Evolutionary conservation across 805 yeast genomes (phyloP), one percentile per base, ranked within the genome.

Genomic region (Schwanniomyces yamadae): DNA sequence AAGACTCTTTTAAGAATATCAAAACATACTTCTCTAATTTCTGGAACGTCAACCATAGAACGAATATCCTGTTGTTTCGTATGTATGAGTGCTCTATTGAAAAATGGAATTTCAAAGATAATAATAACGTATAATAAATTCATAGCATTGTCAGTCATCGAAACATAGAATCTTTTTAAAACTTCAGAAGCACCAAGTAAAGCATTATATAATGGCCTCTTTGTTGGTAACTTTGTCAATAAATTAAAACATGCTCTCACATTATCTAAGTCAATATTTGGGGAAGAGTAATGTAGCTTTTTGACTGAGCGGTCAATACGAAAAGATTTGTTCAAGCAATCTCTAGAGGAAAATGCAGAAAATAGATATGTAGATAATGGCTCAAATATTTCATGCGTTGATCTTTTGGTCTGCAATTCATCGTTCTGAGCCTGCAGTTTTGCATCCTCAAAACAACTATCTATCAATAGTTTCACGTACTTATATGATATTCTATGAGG

Each of bases 1-100:
- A 87, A 62, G 2, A 77, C 62, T 25, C 89, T 67, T 51, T 84
- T 85, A 16, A 82, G 54, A 4, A 90, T 66, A 33, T 85, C 90
- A 49, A 83, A 81, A n/a, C 83, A 73, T 11, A 78, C 49, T 0
- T 74, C 55, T 40, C 73, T 72, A 15, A 82, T 67, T 45, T 78
- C 84, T 0, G 75, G 71, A 0, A 73, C 60, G 18, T 73, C 71
- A 10, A 56, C 47, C 67, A 64, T 63, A 21, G 36, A 40, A 10
- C 12, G 7, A 52, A 45, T 41, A 41, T 36, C 28, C 32, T 22
- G 28, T 28, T 50, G 9, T 35, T 49, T 46, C 15, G 46, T 52
- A 29, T 69, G 56, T 4, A 78, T 59, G 34, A 68, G 47, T 7
- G 82, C 72, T 15, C 69, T 61, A 5, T 71, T 59, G 6, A 85